Base-by-base conservation (phyloP, 2,329 filamentous ascomycete species). In the Penicillium griseofulvum region DNA sequence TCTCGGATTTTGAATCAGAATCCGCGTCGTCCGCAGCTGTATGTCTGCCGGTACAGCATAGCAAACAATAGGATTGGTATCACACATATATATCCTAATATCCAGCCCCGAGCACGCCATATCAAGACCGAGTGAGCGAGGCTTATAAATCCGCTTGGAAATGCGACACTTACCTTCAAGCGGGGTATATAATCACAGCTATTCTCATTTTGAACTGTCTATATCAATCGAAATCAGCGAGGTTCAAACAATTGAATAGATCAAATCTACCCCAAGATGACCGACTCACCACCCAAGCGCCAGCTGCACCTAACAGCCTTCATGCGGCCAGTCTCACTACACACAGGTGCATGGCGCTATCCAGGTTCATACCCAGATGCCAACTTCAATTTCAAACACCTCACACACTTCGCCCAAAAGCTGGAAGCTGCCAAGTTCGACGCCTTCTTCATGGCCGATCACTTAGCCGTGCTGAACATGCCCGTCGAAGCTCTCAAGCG, bases 261-360 rank as follows among this genome's bases (percentile, higher is more conserved):
- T 28, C 26, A 34, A 52, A 26, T n/a, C 14, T 29, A 49, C 1
- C 1, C 10, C 43, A 57, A 50, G 17, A 65, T 65, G 62, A 36
- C 61, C 49, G 61, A 62, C 48, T 28, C 52, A 4, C 29, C 49
- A 19, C 49, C 49, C 8, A 44, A 47, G 28, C 60, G 57, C 12
- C 65, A 79, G 57, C 68, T 83, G 6, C 81, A 84, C 58, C 74
- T 85, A 4, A 83, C 82, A 2, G 82, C 81, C 0, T 84, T 84
- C 56, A 84, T 85, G 81, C 78, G 82, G 17, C 82, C 81, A 1
- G 80, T 84, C 2, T 80, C 76, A 43, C 68, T 83, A 10, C 81
- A 84, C 58, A 81, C 80, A 2, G 80, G 82, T 31, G 81, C 81
- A 59, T 83, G 81, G 81, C 74, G 81, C 6, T 83, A 83, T 58